phyloP scores from a whole-genome alignment of 345 rosid species.

The Moricandia moricandioides region DNA sequence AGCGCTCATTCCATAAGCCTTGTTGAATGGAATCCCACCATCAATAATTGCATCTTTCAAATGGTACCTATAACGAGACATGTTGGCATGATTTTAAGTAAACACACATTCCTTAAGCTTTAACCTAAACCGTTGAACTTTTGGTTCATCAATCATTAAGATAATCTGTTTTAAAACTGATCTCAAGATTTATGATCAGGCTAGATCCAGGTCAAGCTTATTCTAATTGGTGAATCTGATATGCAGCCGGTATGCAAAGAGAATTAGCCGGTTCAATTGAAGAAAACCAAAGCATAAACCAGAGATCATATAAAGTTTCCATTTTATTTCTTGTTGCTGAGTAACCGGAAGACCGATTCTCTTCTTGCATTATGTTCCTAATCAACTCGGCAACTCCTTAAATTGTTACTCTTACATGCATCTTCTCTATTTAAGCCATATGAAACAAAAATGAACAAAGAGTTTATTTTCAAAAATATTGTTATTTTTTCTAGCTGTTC shows the following conservation, averaged over 20 bases:
- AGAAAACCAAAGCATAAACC: background rate
- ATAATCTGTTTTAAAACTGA: background rate
- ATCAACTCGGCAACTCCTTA: background rate
- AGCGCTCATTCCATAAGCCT: constrained; percentile 70
- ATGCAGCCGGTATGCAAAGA: background rate
- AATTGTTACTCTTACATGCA: constrained; percentile 1
- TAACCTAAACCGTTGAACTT: background rate
- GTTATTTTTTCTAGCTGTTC: background rate
- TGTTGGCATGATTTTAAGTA: constrained; percentile 1
- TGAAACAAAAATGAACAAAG: background rate
- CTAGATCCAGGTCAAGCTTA: background rate
- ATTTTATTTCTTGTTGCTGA: background rate
- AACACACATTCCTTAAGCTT: background rate
- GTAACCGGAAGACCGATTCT: background rate
- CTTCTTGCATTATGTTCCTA: background rate
- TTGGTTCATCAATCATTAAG: background rate
- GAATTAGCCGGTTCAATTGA: constrained; percentile 6
- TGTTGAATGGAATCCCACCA: constrained; percentile 79
- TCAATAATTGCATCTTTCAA: constrained; percentile 78
- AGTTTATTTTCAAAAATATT: background rate
- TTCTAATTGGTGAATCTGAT: background rate
- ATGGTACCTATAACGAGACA: constrained; percentile 49
- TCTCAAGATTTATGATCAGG: background rate
- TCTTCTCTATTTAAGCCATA: background rate
- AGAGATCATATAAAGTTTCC: background rate